Conservation (phyloP, 176 grass and related monocot genomes). For the Zea mays region DNA sequence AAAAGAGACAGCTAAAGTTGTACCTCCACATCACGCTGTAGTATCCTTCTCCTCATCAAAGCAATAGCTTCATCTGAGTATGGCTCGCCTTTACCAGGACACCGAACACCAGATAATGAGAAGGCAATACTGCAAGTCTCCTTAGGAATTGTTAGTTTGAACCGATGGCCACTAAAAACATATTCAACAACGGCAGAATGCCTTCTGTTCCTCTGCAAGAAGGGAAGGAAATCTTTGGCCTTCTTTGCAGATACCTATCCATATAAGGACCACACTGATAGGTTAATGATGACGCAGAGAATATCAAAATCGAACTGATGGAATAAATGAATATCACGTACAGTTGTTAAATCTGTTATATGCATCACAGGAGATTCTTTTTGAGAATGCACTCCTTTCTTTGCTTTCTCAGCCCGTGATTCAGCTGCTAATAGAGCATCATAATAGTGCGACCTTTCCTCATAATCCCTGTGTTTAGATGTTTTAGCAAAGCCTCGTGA, state of each 20-base stretch:
- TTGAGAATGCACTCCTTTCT: constrained; percentile 81
- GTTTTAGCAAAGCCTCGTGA: constrained; percentile 72
- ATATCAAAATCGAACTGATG: not conserved
- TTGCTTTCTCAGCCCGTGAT: constrained; percentile 85
- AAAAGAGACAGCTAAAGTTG: constrained; percentile 4
- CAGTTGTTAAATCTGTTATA: constrained; percentile 86
- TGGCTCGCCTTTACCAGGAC: constrained; percentile 79
- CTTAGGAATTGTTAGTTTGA: constrained; percentile 94
- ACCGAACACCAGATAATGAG: constrained; percentile 92
- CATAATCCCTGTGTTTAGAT: constrained; percentile 89
- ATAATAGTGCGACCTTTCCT: constrained; percentile 91
- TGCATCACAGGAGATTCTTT: constrained; percentile 85
- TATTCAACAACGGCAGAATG: constrained; percentile 89
- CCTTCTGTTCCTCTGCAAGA: constrained; percentile 79
- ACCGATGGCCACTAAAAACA: constrained; percentile 94
- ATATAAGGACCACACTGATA: constrained; percentile 6
- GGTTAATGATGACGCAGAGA: constrained; percentile 1
- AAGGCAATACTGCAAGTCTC: constrained; percentile 98
- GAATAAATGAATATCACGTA: constrained; percentile 23
- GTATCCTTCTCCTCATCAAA: constrained; percentile 88
- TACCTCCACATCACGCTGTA: constrained; percentile 95
- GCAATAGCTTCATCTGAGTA: constrained; percentile 95
- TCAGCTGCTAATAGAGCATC: constrained; percentile 87
- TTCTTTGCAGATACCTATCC: constrained; percentile 78
- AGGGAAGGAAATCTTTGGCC: constrained; percentile 91